Percentiles rank a stretch among this genome's conserved stretches.
phyloP scores from a whole-genome alignment of 495 filamentous ascomycete genomes.

The Penicillium macrosclerotiorum region DNA sequence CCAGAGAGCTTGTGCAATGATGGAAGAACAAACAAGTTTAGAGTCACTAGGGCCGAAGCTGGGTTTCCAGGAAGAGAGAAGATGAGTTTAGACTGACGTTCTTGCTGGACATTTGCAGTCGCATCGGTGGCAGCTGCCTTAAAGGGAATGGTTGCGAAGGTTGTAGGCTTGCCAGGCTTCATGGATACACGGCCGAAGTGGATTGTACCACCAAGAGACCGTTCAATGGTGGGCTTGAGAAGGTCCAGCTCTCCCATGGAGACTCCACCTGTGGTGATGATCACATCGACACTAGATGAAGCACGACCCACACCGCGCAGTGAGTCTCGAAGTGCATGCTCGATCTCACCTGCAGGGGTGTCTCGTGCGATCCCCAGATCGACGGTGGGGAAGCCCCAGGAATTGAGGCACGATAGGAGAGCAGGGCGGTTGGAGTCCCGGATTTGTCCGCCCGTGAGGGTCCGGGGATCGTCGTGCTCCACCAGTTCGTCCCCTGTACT shows the following conservation, averaged over 20 bases:
- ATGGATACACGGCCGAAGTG: constrained; percentile 96
- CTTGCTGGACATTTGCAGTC: constrained; percentile 39
- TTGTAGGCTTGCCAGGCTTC: constrained; percentile 98
- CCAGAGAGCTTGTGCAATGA: constrained; percentile 69
- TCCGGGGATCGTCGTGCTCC: constrained; percentile 61
- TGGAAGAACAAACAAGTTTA: constrained; percentile 91
- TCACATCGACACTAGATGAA: constrained; percentile 59
- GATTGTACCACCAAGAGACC: constrained; percentile 84
- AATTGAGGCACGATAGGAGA: constrained; percentile 69
- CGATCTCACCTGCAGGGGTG: constrained; percentile 66
- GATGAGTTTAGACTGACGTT: constrained; percentile 63
- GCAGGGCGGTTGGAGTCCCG: constrained; percentile 90
- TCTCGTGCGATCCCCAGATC: constrained; percentile 89
- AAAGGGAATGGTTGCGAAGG: constrained; percentile 83
- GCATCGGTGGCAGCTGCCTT: constrained; percentile 32
- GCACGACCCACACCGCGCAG: constrained; percentile 51
- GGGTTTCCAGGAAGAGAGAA: constrained; percentile 96
- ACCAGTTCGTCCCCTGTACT: constrained; percentile 97
- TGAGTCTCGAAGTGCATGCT: constrained; percentile 69
- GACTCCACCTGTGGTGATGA: constrained; percentile 92
- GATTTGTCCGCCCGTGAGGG: constrained; percentile 76
- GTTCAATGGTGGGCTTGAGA: constrained; percentile 94
- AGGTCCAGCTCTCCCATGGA: constrained; percentile 98
- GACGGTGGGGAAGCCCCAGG: constrained; percentile 75
- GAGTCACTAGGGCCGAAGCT: constrained; percentile 86